Evolutionary conservation across 768 basidiomycete genomes (phyloP), one percentile per base, ranked within the genome.

Genomic region (Boletus rubescentipes): DNA sequence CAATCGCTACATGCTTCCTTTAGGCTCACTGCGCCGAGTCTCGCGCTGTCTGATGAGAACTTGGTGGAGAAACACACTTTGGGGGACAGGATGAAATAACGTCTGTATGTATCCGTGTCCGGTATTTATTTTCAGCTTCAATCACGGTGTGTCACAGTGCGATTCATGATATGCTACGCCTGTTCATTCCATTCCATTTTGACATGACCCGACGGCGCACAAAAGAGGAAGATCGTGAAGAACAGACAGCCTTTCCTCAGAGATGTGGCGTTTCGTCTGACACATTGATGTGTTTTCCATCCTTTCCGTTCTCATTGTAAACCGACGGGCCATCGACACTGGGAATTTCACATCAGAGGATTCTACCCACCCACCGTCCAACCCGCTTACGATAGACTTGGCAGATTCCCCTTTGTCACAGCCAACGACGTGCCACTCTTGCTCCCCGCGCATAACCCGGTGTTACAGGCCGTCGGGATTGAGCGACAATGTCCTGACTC

Each of bases 301-400:
- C 12, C 9, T 14, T 4, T 20, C 41, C 15, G 21, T 30, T 14
- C 16, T 51, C 6, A 53, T 20, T 12, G 11, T n/a, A 18, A 34
- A 43, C 14, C 29, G 18, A 29, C 29, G 84, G 84, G 76, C 82
- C 12, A 72, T 87, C 44, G 85, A 85, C 52, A 76, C 78, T 0
- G 83, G 83, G 14, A 83, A 85, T 50, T 68, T 86, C 11, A 81
- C 79, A n/a, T n/a, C 1, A 81, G 83, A 0, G 82, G 82, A 1
- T 84, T 71, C 60, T 84, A 84, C 64, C 75, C 71, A 10, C 78
- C 77, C 7, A 85, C 83, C 1, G 79, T 84, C 49, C 83, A 86
- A 60, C 80, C 83, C 23, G 83, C 85, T 32, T 67, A 74, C 55
- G 70, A 78, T 21, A 78, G 84, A 20, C 72, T 85, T 8, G 81